Evolutionary conservation across 2,329 filamentous ascomycete species (phyloP), one percentile per base, ranked within the genome.

Genomic region (Coniochaeta sp.): DNA sequence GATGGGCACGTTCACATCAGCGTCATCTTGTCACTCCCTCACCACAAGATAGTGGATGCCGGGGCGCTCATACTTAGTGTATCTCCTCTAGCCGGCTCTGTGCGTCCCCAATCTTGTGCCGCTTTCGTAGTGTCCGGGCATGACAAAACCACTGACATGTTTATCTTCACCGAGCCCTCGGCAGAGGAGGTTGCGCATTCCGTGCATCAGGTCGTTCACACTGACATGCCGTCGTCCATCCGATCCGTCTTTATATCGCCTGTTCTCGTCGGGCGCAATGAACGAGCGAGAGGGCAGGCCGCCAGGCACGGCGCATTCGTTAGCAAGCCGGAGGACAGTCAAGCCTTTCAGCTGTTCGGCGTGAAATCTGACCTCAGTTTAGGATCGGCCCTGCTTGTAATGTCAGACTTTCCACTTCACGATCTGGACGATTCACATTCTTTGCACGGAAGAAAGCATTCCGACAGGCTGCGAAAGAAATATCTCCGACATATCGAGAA

Each of bases 11-110:
- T 24, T 43, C 34, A 22, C 19, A n/a, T 64, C 14, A 56, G 57
- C 26, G 59, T 67, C 28, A 61, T 65, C 7, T 43, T 62, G 61
- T 68, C 28, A 54, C 50, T 5, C 64, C 76, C 72, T 54, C 81
- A 83, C 64, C 73, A 77, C 33, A 74, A 76, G 57, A 72, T 74
- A 56, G 59, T 66, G 12, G 69, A 69, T 26, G 74, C 76, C 63
- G 69, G 68, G 33, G 72, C 67, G 3, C 64, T 82, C 19, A 76
- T 73, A 57, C 66, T 83, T 31, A 67, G 70, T 26, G 67, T 79
- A 26, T 69, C 71, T 16, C 69, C 68, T 34, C 67, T 65, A 24
- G 59, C 66, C 12, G 61, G 62, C 43, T 31, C 64, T 33, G 43
- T 59, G 43, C 55, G 55, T 33, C 31, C 40, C 16, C 57, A 58